phyloP scores from a whole-genome alignment of 2,329 filamentous ascomycete species.

The Fusarium globosum region DNA sequence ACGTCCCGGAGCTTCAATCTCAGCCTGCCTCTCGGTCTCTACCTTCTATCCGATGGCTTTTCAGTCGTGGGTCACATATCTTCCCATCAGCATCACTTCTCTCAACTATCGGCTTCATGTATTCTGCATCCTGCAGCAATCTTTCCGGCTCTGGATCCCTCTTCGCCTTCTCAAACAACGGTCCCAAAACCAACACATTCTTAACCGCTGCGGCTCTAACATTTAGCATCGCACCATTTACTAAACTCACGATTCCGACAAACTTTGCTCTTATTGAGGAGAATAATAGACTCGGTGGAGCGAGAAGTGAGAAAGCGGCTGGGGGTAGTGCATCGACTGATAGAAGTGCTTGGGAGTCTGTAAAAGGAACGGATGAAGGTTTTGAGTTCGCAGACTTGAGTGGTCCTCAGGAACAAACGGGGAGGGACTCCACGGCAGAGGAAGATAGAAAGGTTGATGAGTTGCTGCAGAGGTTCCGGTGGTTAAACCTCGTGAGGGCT shows the following conservation, averaged over 20 bases:
- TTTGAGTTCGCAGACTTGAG: neutral
- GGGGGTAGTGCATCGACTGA: neutral
- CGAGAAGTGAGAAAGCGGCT: neutral
- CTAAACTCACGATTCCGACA: constrained; percentile 5
- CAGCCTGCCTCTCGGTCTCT: constrained; percentile 4
- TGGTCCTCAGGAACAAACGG: neutral
- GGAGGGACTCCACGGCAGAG: neutral
- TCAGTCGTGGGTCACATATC: constrained; percentile 1
- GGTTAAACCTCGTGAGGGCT: neutral
- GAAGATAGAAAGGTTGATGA: neutral
- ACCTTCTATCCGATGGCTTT: neutral
- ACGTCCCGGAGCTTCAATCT: constrained; percentile 12
- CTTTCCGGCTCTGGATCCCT: accelerated
- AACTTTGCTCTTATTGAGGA: constrained; percentile 1
- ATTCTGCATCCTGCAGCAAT: neutral
- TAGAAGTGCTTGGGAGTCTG: neutral
- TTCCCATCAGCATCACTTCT: neutral
- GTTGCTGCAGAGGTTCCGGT: constrained; percentile 4
- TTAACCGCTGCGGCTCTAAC: neutral
- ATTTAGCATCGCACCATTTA: constrained; percentile 5
- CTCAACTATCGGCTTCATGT: neutral
- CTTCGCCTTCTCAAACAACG: neutral
- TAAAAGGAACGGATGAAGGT: neutral
- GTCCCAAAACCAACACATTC: neutral
- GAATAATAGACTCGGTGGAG: neutral